Evolutionary conservation across 1,284 basidiomycete species (phyloP), one percentile per base, ranked within the genome.

Genomic region (Boletus sp.): DNA sequence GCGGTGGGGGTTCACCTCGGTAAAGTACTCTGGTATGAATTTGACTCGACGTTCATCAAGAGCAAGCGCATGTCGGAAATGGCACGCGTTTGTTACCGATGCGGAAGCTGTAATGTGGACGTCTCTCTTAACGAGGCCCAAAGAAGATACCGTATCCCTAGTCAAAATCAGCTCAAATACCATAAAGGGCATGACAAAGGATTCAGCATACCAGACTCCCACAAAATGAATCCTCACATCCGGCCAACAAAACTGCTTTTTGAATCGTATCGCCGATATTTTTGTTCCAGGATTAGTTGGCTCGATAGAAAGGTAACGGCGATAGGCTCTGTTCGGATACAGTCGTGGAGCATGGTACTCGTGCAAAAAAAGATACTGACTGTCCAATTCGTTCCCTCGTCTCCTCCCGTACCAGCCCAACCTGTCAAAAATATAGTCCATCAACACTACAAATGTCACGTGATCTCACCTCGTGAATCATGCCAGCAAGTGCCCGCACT

Each of bases 121-220:
- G 29, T 59, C 56, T 12, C 7, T 30, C 22, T n/a, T n/a, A n/a
- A 52, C 50, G 9, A 27, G 26, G 7, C 9, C 26, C 3, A 27
- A 8, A 27, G 26, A 27, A 27, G 4, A 57, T 35, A 71, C 68
- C 0, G 69, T 68, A 49, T 72, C 72, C 73, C 72, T 74, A n/a
- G 2, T 26, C 8, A 39, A 38, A 26, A 17, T 39, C 13, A 27
- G 9, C 7, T 33, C 12, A 13, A 8, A 36, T 4, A 6, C 26
- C 26, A 27, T 27, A 13, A 23, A 8, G n/a, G n/a, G n/a, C n/a
- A n/a, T n/a, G n/a, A n/a, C n/a, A n/a, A n/a, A n/a, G n/a, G n/a
- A n/a, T n/a, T 17, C 4, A 3, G 4, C 45, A 13, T 46, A 72
- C 70, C 70, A 72, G 13, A 59, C 67, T 2, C 69, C 70, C 5